Base-by-base conservation (phyloP, 352 stramenopile species). In the Phytophthora agathidicida region DNA sequence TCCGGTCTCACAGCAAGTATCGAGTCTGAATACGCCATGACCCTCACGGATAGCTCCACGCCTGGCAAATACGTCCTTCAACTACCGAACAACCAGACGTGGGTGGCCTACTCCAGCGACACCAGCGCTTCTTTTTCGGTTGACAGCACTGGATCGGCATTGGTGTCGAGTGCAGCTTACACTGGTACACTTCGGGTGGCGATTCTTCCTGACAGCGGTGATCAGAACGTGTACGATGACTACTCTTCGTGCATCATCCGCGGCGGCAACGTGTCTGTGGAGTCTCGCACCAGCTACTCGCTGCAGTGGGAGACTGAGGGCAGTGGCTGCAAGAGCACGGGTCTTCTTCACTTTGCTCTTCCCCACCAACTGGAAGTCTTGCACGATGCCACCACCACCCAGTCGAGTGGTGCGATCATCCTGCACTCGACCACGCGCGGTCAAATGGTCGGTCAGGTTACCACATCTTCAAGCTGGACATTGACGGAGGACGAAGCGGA, bases 311-410 rank as follows among this genome's bases (percentile, higher is more conserved):
- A 76, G 39, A 77, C 68, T 5, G 66, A 86, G 7, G 84, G 84
- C 44, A 61, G 58, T 9, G 68, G 55, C 14, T 93, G 83, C 46
- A 60, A 67, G 2, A 71, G 49, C 8, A 51, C 42, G 7, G 83
- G 83, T 1, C 63, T 93, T 16, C 56, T 90, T 28, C 81, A 93
- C 53, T 91, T 93, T 62, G 81, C 78, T 5, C 60, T 91, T 23
- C 75, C 65, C 35, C 84, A 93, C 44, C 84, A 93, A 30, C 38
- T 89, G 11, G 69, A 82, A 37, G 73, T 72, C 2, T 62, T 93
- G 42, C 31, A 17, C 4, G 42, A 43, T 9, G 41, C 41, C 5
- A 56, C 46, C 11, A 68, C 56, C 13, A 48, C 61, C 11, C 55
- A 77, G 22, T 69, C 39, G 19, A 62, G 42, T 10, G 52, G 24